Conservation (phyloP, 1,284 basidiomycete genomes). For the Boletus austroedulis region DNA sequence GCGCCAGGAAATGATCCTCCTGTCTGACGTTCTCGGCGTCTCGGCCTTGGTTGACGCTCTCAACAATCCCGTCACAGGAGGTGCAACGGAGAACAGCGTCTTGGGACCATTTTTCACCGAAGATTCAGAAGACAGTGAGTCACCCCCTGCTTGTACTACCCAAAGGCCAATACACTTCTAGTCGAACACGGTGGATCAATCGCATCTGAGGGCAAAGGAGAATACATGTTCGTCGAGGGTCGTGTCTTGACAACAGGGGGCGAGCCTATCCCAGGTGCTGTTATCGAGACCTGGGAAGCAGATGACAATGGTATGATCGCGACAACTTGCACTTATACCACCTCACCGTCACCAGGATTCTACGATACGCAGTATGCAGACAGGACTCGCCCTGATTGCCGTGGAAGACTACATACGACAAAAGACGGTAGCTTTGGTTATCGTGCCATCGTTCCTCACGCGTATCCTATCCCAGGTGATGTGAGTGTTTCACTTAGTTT, state of each 20-base stretch:
- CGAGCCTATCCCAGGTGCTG: slow-evolving; percentile 60
- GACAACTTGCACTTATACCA: neutral
- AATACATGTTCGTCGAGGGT: slow-evolving; percentile 80
- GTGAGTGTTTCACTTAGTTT: slow-evolving; percentile 37
- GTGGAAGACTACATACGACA: slow-evolving; percentile 64
- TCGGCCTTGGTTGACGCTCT: slow-evolving; percentile 76
- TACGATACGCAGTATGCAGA: slow-evolving; percentile 66
- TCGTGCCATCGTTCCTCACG: slow-evolving; percentile 72
- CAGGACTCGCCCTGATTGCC: slow-evolving; percentile 67
- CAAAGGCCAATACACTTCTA: slow-evolving; percentile 23
- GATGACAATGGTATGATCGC: slow-evolving; percentile 55
- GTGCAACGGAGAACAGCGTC: slow-evolving; percentile 72
- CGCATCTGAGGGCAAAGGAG: slow-evolving; percentile 79
- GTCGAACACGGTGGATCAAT: slow-evolving; percentile 62
- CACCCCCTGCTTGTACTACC: neutral
- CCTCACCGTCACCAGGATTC: slow-evolving; percentile 37
- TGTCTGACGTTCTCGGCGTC: slow-evolving; percentile 77
- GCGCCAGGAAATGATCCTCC: slow-evolving; percentile 82
- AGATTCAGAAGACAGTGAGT: slow-evolving; percentile 70
- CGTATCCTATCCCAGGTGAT: slow-evolving; percentile 82
- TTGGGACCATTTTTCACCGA: slow-evolving; percentile 85
- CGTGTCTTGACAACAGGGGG: slow-evolving; percentile 63
- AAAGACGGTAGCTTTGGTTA: slow-evolving; percentile 69
- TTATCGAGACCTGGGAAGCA: slow-evolving; percentile 88
- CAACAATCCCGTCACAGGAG: slow-evolving; percentile 67